Base-by-base conservation (phyloP, 345 rosid species). In the Dimocarpus longan region DNA sequence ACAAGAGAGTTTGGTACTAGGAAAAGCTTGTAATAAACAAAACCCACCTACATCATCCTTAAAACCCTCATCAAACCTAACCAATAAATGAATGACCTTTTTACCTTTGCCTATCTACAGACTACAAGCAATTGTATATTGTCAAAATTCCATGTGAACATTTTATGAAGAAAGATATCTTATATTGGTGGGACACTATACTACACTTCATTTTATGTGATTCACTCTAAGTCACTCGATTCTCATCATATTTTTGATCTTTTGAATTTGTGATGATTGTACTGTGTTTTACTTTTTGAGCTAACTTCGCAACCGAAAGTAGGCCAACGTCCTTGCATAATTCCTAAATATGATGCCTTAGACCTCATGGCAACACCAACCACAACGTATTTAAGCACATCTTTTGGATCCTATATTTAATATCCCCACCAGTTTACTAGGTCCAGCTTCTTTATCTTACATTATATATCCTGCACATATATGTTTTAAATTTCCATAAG, bases 81-180 rank as follows among this genome's bases (percentile, higher is more conserved):
- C 80, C 24, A 42, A 68, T 69, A 40, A 56, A 69, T 77, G 32
- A 42, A 42, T 57, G 68, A 73, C 65, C 26, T 11, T 19, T 54
- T 16, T 10, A 46, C 52, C 52, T 46, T 46, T 46, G 12, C 52
- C 52, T 46, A 6, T 46, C 10, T 46, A 46, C 8, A 1, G 52
- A 46, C 1, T 46, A 46, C 52, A 46, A 46, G 8, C 12, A 46
- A 32, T 32, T 46, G 5, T 46, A 46, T 11, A 46, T 46, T 66
- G 72, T 40, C 66, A 40, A 54, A 54, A 67, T 76, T 66, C 79
- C 79, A 66, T 66, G 79, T 76, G 79, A 66, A 37, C 72, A 32
- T 22, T 12, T 10, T 11, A 21, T 12, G 1, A 39, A 2, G 18
- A 75, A 52, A 44, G 63, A 26, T 19, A 48, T 18, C 52, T 46